Percentiles rank a stretch among this genome's conserved stretches.
phyloP scores from a whole-genome alignment of 176 grass and related monocot species.

The Musa beccarii region DNA sequence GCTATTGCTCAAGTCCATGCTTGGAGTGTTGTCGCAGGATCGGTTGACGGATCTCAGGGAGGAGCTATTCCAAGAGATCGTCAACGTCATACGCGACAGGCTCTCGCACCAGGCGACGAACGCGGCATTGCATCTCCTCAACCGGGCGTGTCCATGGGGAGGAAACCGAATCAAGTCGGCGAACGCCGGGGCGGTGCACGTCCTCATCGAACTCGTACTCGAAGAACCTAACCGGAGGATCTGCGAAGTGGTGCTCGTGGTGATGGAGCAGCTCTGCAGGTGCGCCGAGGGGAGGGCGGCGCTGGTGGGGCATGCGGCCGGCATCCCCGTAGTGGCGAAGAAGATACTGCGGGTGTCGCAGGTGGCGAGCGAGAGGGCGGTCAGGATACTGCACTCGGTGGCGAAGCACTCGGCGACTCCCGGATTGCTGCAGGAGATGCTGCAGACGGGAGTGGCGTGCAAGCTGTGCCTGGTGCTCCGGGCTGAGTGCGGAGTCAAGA shows the following conservation, averaged over 20 bases:
- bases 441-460: conserved; percentile 1
- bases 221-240: neutral
- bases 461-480: conserved; percentile 16
- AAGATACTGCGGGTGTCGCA: neutral
- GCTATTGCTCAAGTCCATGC: neutral
- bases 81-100: neutral
- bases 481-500: neutral
- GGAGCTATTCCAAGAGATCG: conserved; percentile 8
- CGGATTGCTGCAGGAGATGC: conserved; percentile 3
- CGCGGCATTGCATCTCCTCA: neutral
- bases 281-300: conserved; percentile 4
- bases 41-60: neutral
- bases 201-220: neutral
- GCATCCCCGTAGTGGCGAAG: neutral
- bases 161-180: neutral
- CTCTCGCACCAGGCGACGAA: neutral
- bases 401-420: conserved; percentile 2
- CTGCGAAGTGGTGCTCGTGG: conserved; percentile 4
- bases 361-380: conserved; percentile 7
- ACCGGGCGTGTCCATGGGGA: neutral
- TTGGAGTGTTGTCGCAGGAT: neutral
- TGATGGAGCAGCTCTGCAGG: neutral
- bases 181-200: neutral
- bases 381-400: conserved; percentile 6
- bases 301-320: conserved; percentile 7